Evolutionary conservation across 805 yeast species (phyloP), one percentile per base, ranked within the genome.

Genomic region (Wickerhamiella siamensis): DNA sequence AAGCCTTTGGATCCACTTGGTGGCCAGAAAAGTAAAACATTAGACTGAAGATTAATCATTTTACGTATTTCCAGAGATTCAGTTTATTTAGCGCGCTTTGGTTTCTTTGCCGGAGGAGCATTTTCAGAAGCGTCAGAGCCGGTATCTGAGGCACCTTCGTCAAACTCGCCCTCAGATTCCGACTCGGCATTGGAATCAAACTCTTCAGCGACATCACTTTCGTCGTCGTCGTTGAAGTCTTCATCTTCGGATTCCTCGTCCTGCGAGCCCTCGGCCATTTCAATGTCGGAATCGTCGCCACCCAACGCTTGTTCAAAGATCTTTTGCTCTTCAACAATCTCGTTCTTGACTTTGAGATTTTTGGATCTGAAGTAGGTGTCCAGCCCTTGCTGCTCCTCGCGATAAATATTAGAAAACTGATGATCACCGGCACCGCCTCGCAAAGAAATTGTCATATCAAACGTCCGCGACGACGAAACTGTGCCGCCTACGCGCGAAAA

Each of bases 401-500:
- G 75, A 47, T 79, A 79, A 51, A 91, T 81, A 55, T 83, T 83
- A 49, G 94, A 93, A 61, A 91, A 88, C 33, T 77, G 76, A 51
- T 87, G 91, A 14, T 83, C 68, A 40, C 75, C 78, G 36, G 70
- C 67, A 33, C 79, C 77, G 33, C 75, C 72, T 48, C 79, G 72
- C 44, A 87, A 64, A 22, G 69, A 69, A 40, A 91, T 74, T 51
- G 88, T 91, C 64, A 91, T 65, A 62, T 91, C 99, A 61, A 91
- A 91, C 0, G 97, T 91, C 57, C 95, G 76, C 24, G 93, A 79
- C 2, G 83, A 72, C 2, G 78, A 65, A 1, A 76, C 72, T 1
- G 86, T 77, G 37, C 75, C 75, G 8, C 95, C 94, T 8, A 91
- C 82, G 62, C 99, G 78, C 3, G 95, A 81, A 65, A 91, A 79